Evolutionary conservation across 179 eudicot species (phyloP).

Genomic region (Vitellaria paradoxa): DNA sequence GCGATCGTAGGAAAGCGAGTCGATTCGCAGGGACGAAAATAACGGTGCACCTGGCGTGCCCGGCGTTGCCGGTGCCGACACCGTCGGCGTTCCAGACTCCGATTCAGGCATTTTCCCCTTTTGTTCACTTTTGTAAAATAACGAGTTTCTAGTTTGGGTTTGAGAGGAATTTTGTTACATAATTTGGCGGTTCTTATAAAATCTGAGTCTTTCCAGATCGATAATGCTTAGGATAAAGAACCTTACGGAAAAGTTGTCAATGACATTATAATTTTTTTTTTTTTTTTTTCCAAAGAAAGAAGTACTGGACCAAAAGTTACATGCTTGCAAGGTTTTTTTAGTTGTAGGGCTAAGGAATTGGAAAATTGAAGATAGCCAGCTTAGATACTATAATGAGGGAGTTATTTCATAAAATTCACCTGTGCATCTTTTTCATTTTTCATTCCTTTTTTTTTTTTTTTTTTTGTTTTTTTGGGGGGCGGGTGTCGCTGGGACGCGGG

Average conservation of each 20-base stretch:
- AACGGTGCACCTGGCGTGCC: slow-evolving; percentile 60
- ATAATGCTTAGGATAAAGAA: background rate
- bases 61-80: slow-evolving; percentile 50
- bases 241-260: background rate
- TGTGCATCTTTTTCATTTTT: no score
- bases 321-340: slow-evolving; percentile 44
- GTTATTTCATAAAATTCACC: background rate
- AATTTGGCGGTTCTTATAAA: slow-evolving; percentile 24
- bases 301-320: slow-evolving; percentile 23
- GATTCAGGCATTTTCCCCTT: slow-evolving; percentile 31
- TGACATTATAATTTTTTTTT: slow-evolving; percentile 8
- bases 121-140: background rate
- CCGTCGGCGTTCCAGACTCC: slow-evolving; percentile 35
- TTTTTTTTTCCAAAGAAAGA: slow-evolving; percentile 4
- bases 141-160: background rate
- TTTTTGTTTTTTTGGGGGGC: no score
- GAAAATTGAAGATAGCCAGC: slow-evolving; percentile 36
- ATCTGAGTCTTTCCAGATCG: slow-evolving; percentile 14
- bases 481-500: background rate
- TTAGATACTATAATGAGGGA: slow-evolving; percentile 14
- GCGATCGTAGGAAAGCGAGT: slow-evolving; percentile 59
- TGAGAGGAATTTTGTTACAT: slow-evolving; percentile 16
- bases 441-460: no score
- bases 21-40: slow-evolving; percentile 36
- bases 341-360: slow-evolving; percentile 36